Evolutionary conservation across 345 rosid species (phyloP).

Genomic region (Lepidium africanum): DNA sequence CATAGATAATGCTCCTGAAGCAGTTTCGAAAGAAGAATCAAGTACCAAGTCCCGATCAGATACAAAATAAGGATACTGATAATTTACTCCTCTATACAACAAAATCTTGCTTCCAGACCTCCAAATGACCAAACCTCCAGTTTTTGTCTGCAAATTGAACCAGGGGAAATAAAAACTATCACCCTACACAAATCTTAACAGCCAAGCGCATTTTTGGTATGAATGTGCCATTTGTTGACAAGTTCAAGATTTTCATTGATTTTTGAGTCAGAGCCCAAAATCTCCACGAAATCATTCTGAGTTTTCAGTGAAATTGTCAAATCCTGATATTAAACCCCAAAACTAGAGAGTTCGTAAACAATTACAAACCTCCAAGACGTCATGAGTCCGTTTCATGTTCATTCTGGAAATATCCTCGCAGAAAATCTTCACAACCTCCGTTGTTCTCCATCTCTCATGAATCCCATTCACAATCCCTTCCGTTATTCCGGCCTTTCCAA

Average conservation of each 20-base stretch:
- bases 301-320: neutral
- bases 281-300: neutral
- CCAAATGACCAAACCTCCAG: conserved; percentile 96
- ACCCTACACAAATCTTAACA: neutral
- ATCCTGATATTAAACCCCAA: neutral
- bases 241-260: neutral
- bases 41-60: conserved; percentile 26
- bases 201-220: neutral
- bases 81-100: conserved; percentile 73
- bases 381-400: conserved; percentile 98
- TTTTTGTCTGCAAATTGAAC: conserved; percentile 55
- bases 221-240: neutral
- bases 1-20: conserved; percentile 10
- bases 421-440: conserved; percentile 71
- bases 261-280: neutral
- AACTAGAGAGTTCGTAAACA: neutral
- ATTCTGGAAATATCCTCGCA: conserved; percentile 73
- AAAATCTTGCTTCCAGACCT: conserved; percentile 83
- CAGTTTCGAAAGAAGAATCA: conserved; percentile 28
- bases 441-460: conserved; percentile 88
- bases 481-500: conserved; percentile 88
- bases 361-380: conserved; percentile 70
- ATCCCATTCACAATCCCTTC: conserved; percentile 96
- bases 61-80: conserved; percentile 74
- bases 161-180: conserved; percentile 8